Evolutionary conservation across 139 green algal genomes (phyloP).

Genomic region (Chlorella vulgaris): DNA sequence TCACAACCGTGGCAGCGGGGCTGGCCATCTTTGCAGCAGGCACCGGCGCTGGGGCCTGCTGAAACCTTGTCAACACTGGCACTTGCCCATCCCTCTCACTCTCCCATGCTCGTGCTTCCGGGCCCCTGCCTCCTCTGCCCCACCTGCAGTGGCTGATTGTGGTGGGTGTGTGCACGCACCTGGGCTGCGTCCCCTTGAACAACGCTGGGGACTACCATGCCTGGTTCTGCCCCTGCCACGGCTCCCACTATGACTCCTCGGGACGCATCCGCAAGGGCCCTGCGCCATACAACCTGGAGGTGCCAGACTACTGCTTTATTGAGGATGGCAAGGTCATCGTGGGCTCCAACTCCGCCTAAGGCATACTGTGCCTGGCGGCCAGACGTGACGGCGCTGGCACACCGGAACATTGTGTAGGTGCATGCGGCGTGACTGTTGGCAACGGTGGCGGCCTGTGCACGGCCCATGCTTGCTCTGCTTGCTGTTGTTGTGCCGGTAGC

Average conservation of each 20-base stretch:
- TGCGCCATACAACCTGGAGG: conserved; percentile 97
- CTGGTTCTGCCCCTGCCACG: conserved; percentile 90
- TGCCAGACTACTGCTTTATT: conserved; percentile 24
- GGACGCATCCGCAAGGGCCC: conserved; percentile 96
- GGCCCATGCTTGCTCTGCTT: neutral
- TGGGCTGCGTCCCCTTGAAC: conserved; percentile 97
- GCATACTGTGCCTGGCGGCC: too few relatives aligned
- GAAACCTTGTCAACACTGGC: too few relatives aligned
- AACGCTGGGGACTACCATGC: conserved; percentile 97
- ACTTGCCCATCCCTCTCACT: too few relatives aligned
- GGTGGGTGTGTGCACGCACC: conserved; percentile 98
- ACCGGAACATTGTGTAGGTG: too few relatives aligned
- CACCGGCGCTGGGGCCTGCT: too few relatives aligned
- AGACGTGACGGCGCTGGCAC: too few relatives aligned
- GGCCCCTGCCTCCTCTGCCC: neutral
- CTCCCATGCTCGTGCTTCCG: too few relatives aligned
- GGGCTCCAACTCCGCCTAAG: conserved; percentile 16
- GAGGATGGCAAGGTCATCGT: conserved; percentile 32
- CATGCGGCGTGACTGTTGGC: too few relatives aligned
- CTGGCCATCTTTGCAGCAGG: too few relatives aligned
- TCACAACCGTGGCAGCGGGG: too few relatives aligned
- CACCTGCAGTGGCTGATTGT: conserved; percentile 94
- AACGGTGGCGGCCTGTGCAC: too few relatives aligned
- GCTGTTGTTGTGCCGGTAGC: too few relatives aligned
- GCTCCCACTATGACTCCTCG: conserved; percentile 95